A percentile compares a stretch with the other conserved stretches of the same genome.
Conservation (phyloP, 2,329 filamentous ascomycete genomes). For the Penicillium nordicum region DNA sequence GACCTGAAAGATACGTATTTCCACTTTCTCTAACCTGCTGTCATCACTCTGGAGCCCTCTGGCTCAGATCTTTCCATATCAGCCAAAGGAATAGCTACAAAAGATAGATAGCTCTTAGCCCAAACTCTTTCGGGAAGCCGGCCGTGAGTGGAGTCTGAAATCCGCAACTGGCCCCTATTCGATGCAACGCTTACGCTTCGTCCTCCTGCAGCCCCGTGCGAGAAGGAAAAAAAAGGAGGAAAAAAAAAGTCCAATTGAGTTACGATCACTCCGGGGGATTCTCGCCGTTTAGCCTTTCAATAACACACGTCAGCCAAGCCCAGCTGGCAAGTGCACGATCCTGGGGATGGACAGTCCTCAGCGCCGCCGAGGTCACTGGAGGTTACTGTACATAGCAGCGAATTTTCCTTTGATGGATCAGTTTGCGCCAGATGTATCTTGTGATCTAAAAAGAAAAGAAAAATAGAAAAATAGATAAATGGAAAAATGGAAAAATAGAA, state of each 20-base stretch:
- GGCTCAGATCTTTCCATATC: constrained; percentile 1
- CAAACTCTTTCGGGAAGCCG: constrained; percentile 22
- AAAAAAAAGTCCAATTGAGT: constrained; percentile 2
- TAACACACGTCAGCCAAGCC: constrained; percentile 31
- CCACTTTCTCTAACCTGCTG: not conserved
- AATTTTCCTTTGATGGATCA: not conserved
- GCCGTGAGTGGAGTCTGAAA: constrained; percentile 5
- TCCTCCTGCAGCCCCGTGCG: constrained; percentile 27
- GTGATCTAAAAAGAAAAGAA: too few relatives aligned
- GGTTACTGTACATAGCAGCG: not conserved
- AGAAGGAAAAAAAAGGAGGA: not conserved
- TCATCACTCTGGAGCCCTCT: constrained; percentile 4
- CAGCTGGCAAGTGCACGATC: constrained; percentile 8
- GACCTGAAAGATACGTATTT: not conserved
- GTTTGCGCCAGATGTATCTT: not conserved
- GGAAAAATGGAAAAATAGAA: not conserved
- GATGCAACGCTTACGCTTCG: constrained; percentile 19
- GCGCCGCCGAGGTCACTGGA: constrained; percentile 1
- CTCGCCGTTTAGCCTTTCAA: constrained; percentile 23
- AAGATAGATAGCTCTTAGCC: constrained; percentile 6
- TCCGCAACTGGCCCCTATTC: constrained; percentile 5
- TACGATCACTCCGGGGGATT: constrained; percentile 33
- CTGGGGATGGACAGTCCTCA: not conserved
- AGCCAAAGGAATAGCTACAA: not conserved
- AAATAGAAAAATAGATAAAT: too few relatives aligned